A percentile compares a stretch with the other conserved stretches of the same genome.
These are phyloP conservation scores for Taphrina confusa DNA, from an alignment of 1,139 yeast species.

Conservation along the genomic window DNA sequence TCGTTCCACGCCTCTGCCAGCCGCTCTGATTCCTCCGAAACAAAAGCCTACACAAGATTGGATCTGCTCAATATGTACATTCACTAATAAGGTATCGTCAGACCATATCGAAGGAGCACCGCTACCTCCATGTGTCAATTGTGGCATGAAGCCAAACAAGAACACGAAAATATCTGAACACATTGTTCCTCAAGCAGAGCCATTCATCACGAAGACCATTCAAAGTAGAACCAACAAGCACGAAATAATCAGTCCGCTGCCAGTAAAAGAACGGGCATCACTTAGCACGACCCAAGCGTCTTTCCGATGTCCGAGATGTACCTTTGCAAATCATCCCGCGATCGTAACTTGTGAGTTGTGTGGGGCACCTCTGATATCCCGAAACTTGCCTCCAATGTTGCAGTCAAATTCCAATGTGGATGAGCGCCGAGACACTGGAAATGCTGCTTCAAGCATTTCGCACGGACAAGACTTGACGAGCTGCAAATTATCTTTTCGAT, in stretches of 20 bases:
- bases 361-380: conserved; percentile 59
- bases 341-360: conserved; percentile 82
- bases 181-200: background rate
- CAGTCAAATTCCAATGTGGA: conserved; percentile 39
- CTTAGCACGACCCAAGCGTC: conserved; percentile 48
- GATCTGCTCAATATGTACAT: conserved; percentile 84
- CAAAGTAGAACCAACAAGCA: background rate
- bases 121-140: conserved; percentile 66
- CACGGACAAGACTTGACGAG: background rate
- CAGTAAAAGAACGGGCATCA: conserved; percentile 41
- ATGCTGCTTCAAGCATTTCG: conserved; percentile 12
- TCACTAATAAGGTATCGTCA: conserved; percentile 56
- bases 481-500: conserved; percentile 17
- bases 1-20: background rate
- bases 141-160: conserved; percentile 62
- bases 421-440: conserved; percentile 38
- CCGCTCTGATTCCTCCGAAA: conserved; percentile 5
- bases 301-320: conserved; percentile 72
- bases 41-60: conserved; percentile 50
- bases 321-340: conserved; percentile 81
- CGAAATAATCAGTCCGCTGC: background rate
- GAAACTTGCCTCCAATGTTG: conserved; percentile 44
- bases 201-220: background rate
- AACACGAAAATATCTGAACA: conserved; percentile 4
- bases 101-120: conserved; percentile 47